Percentiles rank a stretch among this genome's conserved stretches.
Evolutionary conservation across 805 yeast species (phyloP).

Genomic region (Kurtzmaniella fragi): DNA sequence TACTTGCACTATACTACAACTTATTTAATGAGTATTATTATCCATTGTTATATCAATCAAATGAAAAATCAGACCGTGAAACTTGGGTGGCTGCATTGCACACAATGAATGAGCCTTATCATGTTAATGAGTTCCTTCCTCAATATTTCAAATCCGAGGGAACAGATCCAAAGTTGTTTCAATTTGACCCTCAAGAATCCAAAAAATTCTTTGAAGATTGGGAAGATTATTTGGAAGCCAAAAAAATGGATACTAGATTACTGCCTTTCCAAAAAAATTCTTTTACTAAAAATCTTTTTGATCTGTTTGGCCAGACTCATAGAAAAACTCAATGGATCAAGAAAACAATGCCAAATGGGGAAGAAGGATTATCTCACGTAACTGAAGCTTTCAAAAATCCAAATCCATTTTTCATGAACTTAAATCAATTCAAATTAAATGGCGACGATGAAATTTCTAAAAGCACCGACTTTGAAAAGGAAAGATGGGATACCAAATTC

Average conservation of each 20-base stretch:
- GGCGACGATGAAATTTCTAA: no score
- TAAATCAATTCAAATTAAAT: no score
- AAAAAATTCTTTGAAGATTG: constrained; percentile 17
- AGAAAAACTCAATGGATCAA: no score
- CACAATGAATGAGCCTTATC: constrained; percentile 30
- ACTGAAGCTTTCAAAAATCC: no score
- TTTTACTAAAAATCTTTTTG: constrained; percentile 6
- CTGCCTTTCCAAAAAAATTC: constrained; percentile 25
- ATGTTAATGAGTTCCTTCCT: constrained; percentile 13
- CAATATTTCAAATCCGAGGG: neutral
- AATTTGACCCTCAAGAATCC: constrained; percentile 22
- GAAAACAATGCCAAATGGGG: no score
- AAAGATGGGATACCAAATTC: constrained; percentile 21
- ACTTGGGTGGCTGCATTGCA: constrained; percentile 34
- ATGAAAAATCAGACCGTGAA: constrained; percentile 22
- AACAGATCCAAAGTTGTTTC: constrained; percentile 22
- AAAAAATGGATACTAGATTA: constrained; percentile 23
- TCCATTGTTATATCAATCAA: constrained; percentile 30
- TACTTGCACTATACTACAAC: constrained; percentile 32
- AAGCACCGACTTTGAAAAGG: constrained; percentile 8
- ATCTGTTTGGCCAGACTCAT: no score
- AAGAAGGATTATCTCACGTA: no score
- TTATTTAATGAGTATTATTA: constrained; percentile 26
- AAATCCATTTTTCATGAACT: no score
- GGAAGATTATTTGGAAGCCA: constrained; percentile 18